These are phyloP conservation scores for Yarrowia deformans DNA, from an alignment of 805 yeast genomes.

Conservation along the genomic window DNA sequence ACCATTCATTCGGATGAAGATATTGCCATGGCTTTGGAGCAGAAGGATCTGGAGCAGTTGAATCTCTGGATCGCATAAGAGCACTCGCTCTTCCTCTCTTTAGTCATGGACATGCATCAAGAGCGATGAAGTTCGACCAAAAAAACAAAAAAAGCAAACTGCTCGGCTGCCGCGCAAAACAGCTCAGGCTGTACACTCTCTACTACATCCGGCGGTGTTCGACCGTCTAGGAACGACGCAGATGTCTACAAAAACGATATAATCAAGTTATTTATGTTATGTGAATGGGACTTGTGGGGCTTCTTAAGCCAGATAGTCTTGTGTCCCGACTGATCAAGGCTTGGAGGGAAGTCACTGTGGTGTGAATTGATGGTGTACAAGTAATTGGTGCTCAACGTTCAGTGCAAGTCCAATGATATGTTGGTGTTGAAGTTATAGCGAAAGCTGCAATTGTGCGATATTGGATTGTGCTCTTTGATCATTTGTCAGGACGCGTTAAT, in stretches of 20 bases:
- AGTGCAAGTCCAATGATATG: no score
- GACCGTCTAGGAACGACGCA: conserved; percentile 10
- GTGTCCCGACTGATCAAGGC: no score
- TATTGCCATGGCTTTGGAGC: conserved; percentile 81
- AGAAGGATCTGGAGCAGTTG: conserved; percentile 35
- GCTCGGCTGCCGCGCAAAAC: neutral
- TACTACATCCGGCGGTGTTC: conserved; percentile 14
- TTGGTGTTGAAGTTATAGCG: no score
- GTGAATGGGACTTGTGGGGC: neutral
- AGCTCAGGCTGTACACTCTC: conserved; percentile 4
- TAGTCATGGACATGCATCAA: conserved; percentile 9
- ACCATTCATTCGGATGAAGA: conserved; percentile 86
- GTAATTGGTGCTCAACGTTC: no score
- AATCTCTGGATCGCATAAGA: conserved; percentile 11
- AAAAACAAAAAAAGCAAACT: no score
- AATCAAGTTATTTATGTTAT: conserved; percentile 27
- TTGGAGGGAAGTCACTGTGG: no score
- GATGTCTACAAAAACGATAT: conserved; percentile 17
- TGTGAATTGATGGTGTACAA: no score
- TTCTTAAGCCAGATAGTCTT: no score
- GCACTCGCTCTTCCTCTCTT: no score
- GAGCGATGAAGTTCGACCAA: neutral
- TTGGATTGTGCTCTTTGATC: no score
- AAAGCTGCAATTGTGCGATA: no score
- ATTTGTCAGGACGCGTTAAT: no score